These are phyloP conservation scores for Populus alba DNA, from an alignment of 345 rosid species.

Conservation along the genomic window DNA sequence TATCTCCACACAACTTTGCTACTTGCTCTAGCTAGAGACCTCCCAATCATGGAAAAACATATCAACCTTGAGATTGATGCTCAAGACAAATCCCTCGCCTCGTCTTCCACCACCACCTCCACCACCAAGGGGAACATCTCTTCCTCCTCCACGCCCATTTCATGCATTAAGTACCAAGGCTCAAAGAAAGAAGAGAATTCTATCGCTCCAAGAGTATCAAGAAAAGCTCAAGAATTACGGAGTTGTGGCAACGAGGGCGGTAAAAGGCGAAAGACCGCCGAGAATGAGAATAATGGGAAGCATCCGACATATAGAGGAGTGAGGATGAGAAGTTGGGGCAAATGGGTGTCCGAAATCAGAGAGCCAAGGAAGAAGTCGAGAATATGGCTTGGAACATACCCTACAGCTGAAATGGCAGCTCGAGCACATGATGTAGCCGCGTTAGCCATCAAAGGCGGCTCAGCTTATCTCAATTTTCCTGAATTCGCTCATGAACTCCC, in stretches of 20 bases:
- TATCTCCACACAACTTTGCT: background rate
- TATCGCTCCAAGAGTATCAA: constrained; percentile 25
- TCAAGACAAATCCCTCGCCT: constrained; percentile 21
- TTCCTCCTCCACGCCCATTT: constrained; percentile 19
- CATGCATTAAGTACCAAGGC: constrained; percentile 1
- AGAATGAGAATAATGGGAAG: constrained; percentile 20
- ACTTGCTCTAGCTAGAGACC: background rate
- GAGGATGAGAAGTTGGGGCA: constrained; percentile 81
- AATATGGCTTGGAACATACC: constrained; percentile 81
- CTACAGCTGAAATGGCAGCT: constrained; percentile 81
- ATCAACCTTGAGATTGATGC: constrained; percentile 50
- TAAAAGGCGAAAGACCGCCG: constrained; percentile 29
- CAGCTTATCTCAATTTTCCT: constrained; percentile 67
- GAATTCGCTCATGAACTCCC: constrained; percentile 47
- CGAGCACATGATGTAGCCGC: constrained; percentile 82
- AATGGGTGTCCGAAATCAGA: constrained; percentile 83
- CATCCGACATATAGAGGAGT: constrained; percentile 70
- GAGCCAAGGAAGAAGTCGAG: constrained; percentile 77
- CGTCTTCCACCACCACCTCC: constrained; percentile 22
- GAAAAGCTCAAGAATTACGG: constrained; percentile 32
- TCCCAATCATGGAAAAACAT: constrained; percentile 36
- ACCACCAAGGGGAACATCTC: constrained; percentile 4
- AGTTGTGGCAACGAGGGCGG: background rate
- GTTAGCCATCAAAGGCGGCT: constrained; percentile 64
- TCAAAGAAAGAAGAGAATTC: constrained; percentile 9